Evolutionary conservation across 768 basidiomycete genomes (phyloP).

Genomic region (Exidia glandulosa): DNA sequence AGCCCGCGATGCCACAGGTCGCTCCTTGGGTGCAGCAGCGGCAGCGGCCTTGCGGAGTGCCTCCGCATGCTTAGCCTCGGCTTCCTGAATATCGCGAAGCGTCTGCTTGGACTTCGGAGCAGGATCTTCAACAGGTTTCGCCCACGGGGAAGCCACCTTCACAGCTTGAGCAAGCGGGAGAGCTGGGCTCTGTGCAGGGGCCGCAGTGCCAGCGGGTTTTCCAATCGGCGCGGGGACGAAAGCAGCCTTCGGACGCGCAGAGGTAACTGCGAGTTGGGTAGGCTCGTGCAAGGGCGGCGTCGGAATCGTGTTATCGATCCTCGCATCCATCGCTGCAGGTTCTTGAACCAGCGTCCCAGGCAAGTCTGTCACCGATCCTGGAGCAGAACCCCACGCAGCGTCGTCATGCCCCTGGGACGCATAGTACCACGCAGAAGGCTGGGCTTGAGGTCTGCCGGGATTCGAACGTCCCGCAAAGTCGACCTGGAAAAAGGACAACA

Average conservation of each 20-base stretch:
- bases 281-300: slow-evolving; percentile 1
- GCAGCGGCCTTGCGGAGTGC: slow-evolving; percentile 59
- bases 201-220: slow-evolving; percentile 15
- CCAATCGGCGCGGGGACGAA: slow-evolving; percentile 9
- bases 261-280: background rate
- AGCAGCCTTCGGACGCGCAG: background rate
- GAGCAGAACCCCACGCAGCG: slow-evolving; percentile 31
- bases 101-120: slow-evolving; percentile 45
- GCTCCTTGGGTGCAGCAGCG: slow-evolving; percentile 48
- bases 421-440: slow-evolving; percentile 47
- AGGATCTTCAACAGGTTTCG: slow-evolving; percentile 53
- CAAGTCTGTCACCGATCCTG: background rate
- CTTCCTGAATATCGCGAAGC: slow-evolving; percentile 90
- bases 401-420: slow-evolving; percentile 36
- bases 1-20: slow-evolving; percentile 35
- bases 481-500: no score
- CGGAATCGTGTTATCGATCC: background rate
- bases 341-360: background rate
- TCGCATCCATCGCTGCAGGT: background rate
- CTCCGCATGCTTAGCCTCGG: slow-evolving; percentile 74
- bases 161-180: slow-evolving; percentile 9
- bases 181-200: slow-evolving; percentile 8
- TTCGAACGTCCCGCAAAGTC: background rate
- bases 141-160: slow-evolving; percentile 54
- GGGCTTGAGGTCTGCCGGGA: background rate